A percentile compares a stretch with the other conserved stretches of the same genome.
phyloP scores from a whole-genome alignment of 495 filamentous ascomycete genomes.

The Podospora fimiseda region DNA sequence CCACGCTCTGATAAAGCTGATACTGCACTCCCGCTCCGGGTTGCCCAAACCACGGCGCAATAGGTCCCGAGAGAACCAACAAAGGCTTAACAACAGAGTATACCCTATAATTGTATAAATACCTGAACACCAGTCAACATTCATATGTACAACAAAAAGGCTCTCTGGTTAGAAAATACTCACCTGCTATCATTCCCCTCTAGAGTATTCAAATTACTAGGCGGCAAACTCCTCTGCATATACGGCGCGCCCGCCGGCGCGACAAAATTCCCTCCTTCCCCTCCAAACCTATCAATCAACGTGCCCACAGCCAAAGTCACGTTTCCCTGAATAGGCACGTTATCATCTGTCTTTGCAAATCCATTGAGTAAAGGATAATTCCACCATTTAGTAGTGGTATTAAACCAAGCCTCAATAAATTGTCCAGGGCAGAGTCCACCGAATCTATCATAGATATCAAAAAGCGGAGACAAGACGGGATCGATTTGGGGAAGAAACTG shows the following conservation, averaged over 20 bases:
- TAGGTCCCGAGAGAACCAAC: conserved; percentile 41
- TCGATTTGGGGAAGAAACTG: conserved; percentile 33
- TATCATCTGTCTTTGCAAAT: conserved; percentile 31
- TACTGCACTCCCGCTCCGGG: conserved; percentile 51
- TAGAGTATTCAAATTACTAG: conserved; percentile 33
- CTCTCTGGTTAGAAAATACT: not conserved
- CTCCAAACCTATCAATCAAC: conserved; percentile 52
- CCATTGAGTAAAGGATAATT: conserved; percentile 41
- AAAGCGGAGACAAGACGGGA: conserved; percentile 31
- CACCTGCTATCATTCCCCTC: conserved; percentile 26
- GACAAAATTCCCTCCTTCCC: conserved; percentile 40
- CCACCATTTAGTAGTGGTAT: conserved; percentile 24
- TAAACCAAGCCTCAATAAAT: conserved; percentile 45
- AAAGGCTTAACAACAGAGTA: conserved; percentile 45
- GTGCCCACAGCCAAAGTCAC: conserved; percentile 39
- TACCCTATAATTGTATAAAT: conserved; percentile 51
- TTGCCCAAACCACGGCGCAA: conserved; percentile 53
- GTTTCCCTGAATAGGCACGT: conserved; percentile 38
- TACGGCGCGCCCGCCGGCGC: conserved; percentile 46
- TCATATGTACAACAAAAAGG: not conserved
- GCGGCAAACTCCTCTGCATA: conserved; percentile 16
- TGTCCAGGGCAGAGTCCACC: conserved; percentile 42
- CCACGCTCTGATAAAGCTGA: conserved; percentile 11
- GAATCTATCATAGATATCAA: conserved; percentile 40
- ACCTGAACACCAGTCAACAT: conserved; percentile 11